Base-by-base conservation (phyloP, 2,329 filamentous ascomycete species). In the Graphium sp. region DNA sequence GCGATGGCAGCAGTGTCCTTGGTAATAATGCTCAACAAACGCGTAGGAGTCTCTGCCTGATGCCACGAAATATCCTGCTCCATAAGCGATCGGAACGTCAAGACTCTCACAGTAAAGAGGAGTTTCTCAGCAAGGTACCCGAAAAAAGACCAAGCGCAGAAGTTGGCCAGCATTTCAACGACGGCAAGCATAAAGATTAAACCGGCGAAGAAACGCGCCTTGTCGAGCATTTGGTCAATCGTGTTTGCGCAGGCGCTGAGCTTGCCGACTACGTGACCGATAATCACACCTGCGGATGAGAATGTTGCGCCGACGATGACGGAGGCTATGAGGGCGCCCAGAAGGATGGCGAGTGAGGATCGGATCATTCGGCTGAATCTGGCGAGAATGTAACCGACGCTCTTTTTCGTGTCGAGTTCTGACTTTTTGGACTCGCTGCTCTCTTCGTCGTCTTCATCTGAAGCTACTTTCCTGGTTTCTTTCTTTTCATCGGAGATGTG, bases 101-200 rank as follows among this genome's bases (percentile, higher is more conserved):
- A 40, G 3, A 68, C 54, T 18, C 67, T 58, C 2, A 71, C 53
- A 21, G 56, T 56, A 44, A 64, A 69, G 4, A 73, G 53, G 0
- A 72, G 48, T 20, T 64, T 60, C 41, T 74, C 67, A 0, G 66
- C 58, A 0, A 71, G 52, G 32, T 58, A 52, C 2, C 68, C 68
- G 35, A 74, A 73, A 3, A 52, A 49, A 2, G 59, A 55, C 58
- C 68, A 68, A 37, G 62, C 66, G 19, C 58, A 49, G 12, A 70
- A 43, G 35, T 73, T 71, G 29, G 66, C 67, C 15, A 70, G 55
- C 40, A 74, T 62, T 34, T 71, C 67, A 14, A 72, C 54, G 20
- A 63, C 54, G 2, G 65, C 69, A 4, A 75, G 53, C 37, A 72
- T 58, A 41, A 74, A 73, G 45, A 71, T 66, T 42, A 74, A 54